Conservation (phyloP, 768 basidiomycete genomes). For the Suillus clintonianus region DNA sequence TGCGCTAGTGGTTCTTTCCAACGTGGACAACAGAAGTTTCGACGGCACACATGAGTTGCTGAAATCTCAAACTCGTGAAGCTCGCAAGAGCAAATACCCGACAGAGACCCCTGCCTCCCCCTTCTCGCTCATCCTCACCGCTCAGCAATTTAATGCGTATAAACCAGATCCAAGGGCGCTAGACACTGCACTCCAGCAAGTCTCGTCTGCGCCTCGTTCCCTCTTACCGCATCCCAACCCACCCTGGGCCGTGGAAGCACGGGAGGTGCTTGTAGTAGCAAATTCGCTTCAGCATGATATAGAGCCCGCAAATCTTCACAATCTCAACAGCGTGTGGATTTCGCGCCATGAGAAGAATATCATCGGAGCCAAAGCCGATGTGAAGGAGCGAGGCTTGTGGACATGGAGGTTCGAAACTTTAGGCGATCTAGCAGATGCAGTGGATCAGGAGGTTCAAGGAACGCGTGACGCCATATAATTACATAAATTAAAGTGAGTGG, state of each 20-base stretch:
- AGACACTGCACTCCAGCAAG: constrained; percentile 29
- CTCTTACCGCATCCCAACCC: constrained; percentile 20
- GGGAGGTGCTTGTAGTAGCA: constrained; percentile 63
- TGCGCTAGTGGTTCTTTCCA: constrained; percentile 74
- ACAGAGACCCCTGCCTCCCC: constrained; percentile 49
- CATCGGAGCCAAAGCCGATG: constrained; percentile 40
- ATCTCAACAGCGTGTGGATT: constrained; percentile 67
- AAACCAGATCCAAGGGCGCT: constrained; percentile 58
- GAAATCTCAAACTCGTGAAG: constrained; percentile 5
- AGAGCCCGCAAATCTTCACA: constrained; percentile 57
- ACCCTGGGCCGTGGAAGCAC: constrained; percentile 29
- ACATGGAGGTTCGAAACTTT: constrained; percentile 60
- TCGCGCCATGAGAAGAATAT: constrained; percentile 40
- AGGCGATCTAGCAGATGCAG: constrained; percentile 60
- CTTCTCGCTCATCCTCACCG: constrained; percentile 68
- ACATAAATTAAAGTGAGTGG: neutral
- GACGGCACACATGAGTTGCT: constrained; percentile 58
- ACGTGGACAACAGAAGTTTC: constrained; percentile 70
- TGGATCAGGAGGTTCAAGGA: constrained; percentile 41
- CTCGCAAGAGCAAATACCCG: constrained; percentile 35
- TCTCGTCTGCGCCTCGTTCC: constrained; percentile 20
- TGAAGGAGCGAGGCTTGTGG: constrained; percentile 46
- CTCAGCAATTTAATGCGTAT: constrained; percentile 73
- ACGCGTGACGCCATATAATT: neutral
- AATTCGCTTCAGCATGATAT: constrained; percentile 71